phyloP scores from a whole-genome alignment of 2,329 filamentous ascomycete species.

The Catunica adiposa region DNA sequence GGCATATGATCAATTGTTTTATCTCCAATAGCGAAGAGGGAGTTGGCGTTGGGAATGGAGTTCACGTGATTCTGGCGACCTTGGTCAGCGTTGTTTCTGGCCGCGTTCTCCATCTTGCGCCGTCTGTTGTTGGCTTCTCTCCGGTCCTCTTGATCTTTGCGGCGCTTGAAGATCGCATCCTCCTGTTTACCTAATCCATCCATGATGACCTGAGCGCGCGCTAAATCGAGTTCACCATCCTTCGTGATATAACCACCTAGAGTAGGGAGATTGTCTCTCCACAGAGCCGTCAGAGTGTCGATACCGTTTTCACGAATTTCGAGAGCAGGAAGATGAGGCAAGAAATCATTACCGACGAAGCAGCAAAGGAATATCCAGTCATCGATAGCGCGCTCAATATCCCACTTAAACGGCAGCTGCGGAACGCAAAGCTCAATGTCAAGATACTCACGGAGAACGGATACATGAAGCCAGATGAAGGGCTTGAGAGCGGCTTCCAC shows the following conservation, averaged over 20 bases:
- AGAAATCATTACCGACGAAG: conserved; percentile 96
- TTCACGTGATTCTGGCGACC: conserved; percentile 13
- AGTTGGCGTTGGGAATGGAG: conserved; percentile 11
- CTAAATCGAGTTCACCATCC: conserved; percentile 79
- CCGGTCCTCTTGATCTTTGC: conserved; percentile 72
- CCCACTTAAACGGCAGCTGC: conserved; percentile 70
- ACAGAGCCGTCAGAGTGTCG: conserved; percentile 89
- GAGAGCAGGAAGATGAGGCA: conserved; percentile 90
- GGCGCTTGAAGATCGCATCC: conserved; percentile 76
- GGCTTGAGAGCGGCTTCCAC: conserved; percentile 46
- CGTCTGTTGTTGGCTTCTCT: conserved; percentile 65
- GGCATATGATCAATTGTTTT: conserved; percentile 56
- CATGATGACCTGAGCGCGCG: conserved; percentile 73
- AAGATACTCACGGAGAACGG: conserved; percentile 80
- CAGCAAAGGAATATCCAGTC: conserved; percentile 99
- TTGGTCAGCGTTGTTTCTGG: conserved; percentile 18
- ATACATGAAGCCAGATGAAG: conserved; percentile 96
- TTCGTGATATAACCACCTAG: conserved; percentile 97
- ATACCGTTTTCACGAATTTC: conserved; percentile 97
- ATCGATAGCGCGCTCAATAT: conserved; percentile 84
- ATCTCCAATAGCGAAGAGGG: conserved; percentile 12
- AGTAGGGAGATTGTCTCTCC: conserved; percentile 75
- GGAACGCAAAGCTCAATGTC: conserved; percentile 76
- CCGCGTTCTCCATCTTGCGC: conserved; percentile 52
- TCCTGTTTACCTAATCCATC: conserved; percentile 82